Percentiles rank a stretch among this genome's conserved stretches.
These are phyloP conservation scores for Suhomyces xylopsoci DNA, from an alignment of 805 yeast genomes.

Conservation along the genomic window DNA sequence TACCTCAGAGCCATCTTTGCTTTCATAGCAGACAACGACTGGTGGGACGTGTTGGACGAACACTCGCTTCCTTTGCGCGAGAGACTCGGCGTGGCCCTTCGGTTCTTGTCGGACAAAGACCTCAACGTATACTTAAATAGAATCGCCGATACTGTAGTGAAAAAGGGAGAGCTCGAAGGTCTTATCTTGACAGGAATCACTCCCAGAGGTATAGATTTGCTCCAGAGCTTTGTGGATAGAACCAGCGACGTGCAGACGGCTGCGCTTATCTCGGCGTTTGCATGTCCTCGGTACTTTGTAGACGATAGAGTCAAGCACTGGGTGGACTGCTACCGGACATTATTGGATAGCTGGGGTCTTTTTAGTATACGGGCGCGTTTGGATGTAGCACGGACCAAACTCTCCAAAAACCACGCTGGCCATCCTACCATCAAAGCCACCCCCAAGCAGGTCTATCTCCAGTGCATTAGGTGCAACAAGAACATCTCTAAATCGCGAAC, in stretches of 20 bases:
- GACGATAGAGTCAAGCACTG: constrained; percentile 75
- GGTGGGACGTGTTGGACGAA: constrained; percentile 95
- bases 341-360: constrained; percentile 77
- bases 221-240: constrained; percentile 84
- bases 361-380: constrained; percentile 79
- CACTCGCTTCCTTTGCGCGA: constrained; percentile 84
- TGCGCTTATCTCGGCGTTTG: constrained; percentile 73
- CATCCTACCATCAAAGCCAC: constrained; percentile 44
- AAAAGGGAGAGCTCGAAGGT: constrained; percentile 87
- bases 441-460: constrained; percentile 75
- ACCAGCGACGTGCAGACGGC: constrained; percentile 93
- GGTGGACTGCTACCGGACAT: constrained; percentile 64
- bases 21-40: constrained; percentile 86
- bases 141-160: constrained; percentile 67
- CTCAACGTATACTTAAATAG: constrained; percentile 67
- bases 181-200: constrained; percentile 89
- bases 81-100: constrained; percentile 82
- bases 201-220: constrained; percentile 71
- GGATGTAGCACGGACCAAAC: constrained; percentile 71
- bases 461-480: constrained; percentile 81
- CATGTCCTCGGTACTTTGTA: constrained; percentile 76
- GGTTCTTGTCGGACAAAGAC: constrained; percentile 80
- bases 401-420: constrained; percentile 55
- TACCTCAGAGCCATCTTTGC: constrained; percentile 91
- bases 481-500: constrained; percentile 46